A percentile compares a stretch with the other conserved stretches of the same genome.
Conservation (phyloP, 805 yeast species). For the Kodamaea nitidulidarum region DNA sequence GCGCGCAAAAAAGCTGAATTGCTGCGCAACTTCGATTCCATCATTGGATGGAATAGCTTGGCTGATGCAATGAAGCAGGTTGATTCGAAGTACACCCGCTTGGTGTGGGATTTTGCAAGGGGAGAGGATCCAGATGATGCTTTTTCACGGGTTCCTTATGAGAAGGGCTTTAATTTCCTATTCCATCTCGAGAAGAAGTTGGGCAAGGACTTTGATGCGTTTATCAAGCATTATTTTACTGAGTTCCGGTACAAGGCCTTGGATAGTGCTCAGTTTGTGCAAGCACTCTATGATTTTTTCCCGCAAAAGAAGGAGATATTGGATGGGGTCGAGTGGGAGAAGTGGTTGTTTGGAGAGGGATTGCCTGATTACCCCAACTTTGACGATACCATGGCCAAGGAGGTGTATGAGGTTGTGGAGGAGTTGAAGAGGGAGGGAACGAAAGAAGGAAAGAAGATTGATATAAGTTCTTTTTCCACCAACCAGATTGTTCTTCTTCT, state of each 20-base stretch:
- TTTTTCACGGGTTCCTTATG: constrained; percentile 84
- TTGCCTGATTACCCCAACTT: constrained; percentile 23
- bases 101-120: constrained; percentile 71
- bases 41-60: constrained; percentile 86
- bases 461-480: constrained; percentile 16
- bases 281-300: constrained; percentile 24
- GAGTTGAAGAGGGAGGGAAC: neutral
- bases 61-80: constrained; percentile 62
- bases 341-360: constrained; percentile 27
- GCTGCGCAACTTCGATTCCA: constrained; percentile 73
- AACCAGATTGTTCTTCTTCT: constrained; percentile 26
- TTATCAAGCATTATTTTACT: constrained; percentile 27
- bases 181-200: constrained; percentile 23
- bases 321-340: constrained; percentile 26
- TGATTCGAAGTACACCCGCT: constrained; percentile 35
- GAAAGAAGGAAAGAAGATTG: constrained; percentile 1
- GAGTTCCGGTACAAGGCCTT: constrained; percentile 26
- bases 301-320: constrained; percentile 17
- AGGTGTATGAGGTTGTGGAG: constrained; percentile 15
- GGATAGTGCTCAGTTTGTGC: constrained; percentile 24
- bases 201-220: constrained; percentile 26
- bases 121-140: constrained; percentile 68
- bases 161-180: constrained; percentile 75
- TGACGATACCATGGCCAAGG: constrained; percentile 27
- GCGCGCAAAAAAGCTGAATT: constrained; percentile 57